Percentiles rank a stretch among this genome's conserved stretches.
Conservation (phyloP, 2,329 filamentous ascomycete genomes). For the Exophiala spinifera region DNA sequence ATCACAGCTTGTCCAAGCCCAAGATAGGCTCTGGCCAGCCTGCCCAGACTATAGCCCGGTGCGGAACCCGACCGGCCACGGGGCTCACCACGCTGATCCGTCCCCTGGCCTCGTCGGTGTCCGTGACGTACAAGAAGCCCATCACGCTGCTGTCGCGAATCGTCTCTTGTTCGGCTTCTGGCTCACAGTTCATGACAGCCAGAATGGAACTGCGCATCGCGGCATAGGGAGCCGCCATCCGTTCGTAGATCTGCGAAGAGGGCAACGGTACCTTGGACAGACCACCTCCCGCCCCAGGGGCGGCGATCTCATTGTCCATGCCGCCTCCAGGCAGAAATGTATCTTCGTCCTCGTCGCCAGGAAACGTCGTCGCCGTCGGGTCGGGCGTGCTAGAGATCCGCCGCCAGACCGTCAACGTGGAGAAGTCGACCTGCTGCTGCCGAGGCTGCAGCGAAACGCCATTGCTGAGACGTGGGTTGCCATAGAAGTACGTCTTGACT, state of each 20-base stretch:
- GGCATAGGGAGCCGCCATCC: conserved; percentile 33
- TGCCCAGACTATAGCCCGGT: conserved; percentile 77
- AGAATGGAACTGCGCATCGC: conserved; percentile 75
- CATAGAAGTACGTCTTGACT: conserved; percentile 94
- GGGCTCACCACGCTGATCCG: conserved; percentile 80
- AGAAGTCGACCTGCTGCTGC: conserved; percentile 79
- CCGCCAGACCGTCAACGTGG: conserved; percentile 69
- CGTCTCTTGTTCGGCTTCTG: conserved; percentile 61
- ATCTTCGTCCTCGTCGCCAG: conserved; percentile 46
- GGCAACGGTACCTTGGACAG: conserved; percentile 27
- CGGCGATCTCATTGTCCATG: conserved; percentile 39
- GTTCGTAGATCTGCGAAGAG: conserved; percentile 28
- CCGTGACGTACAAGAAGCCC: conserved; percentile 89
- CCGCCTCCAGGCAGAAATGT: conserved; percentile 28
- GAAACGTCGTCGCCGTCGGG: neutral
- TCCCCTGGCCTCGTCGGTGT: conserved; percentile 80
- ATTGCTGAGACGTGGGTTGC: conserved; percentile 53
- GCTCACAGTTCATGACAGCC: conserved; percentile 75
- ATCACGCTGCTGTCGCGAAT: conserved; percentile 80
- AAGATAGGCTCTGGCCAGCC: conserved; percentile 82
- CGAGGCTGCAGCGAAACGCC: conserved; percentile 76
- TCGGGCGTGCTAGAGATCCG: conserved; percentile 42
- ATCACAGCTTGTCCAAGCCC: conserved; percentile 61
- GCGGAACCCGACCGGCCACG: conserved; percentile 74
- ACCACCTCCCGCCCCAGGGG: conserved; percentile 1